phyloP scores from a whole-genome alignment of 306 rosid species.

The Crataegus laevigata region DNA sequence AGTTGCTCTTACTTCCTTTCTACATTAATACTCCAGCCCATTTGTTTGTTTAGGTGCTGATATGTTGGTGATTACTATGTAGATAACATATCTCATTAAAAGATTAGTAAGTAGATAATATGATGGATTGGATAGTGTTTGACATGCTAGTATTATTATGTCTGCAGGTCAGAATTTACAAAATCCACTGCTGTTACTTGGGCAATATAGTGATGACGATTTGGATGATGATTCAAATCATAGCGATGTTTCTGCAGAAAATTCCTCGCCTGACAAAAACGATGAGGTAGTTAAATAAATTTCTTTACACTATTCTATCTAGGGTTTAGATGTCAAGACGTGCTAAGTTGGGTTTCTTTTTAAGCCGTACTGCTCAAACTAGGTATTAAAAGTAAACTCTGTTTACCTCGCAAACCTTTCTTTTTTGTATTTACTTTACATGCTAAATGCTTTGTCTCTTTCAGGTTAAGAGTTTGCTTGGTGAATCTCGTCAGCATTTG shows the following conservation, averaged over 20 bases:
- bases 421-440: not conserved
- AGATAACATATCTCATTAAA: not conserved
- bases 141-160: slow-evolving; percentile 41
- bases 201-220: slow-evolving; percentile 90
- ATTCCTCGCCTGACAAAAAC: slow-evolving; percentile 19
- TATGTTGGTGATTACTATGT: slow-evolving; percentile 14
- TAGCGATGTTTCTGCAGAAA: slow-evolving; percentile 25
- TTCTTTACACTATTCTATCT: not conserved
- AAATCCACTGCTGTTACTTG: slow-evolving; percentile 86
- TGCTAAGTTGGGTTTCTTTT: not conserved
- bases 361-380: not conserved
- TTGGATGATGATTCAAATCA: slow-evolving; percentile 52
- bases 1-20: not conserved
- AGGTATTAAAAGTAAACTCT: not conserved
- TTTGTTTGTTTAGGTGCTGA: slow-evolving; percentile 6
- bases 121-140: slow-evolving; percentile 25
- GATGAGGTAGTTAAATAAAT: slow-evolving; percentile 50
- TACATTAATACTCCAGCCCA: not conserved
- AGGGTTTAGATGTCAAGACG: not conserved
- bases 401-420: not conserved
- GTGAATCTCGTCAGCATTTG: slow-evolving; percentile 33
- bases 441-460: slow-evolving; percentile 13
- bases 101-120: slow-evolving; percentile 11
- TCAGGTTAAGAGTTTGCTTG: slow-evolving; percentile 37
- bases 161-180: slow-evolving; percentile 64